Percentiles rank a stretch among this genome's conserved stretches.
Evolutionary conservation across 495 filamentous ascomycete species (phyloP).

Genomic region (Lasiosphaeris hirsuta): DNA sequence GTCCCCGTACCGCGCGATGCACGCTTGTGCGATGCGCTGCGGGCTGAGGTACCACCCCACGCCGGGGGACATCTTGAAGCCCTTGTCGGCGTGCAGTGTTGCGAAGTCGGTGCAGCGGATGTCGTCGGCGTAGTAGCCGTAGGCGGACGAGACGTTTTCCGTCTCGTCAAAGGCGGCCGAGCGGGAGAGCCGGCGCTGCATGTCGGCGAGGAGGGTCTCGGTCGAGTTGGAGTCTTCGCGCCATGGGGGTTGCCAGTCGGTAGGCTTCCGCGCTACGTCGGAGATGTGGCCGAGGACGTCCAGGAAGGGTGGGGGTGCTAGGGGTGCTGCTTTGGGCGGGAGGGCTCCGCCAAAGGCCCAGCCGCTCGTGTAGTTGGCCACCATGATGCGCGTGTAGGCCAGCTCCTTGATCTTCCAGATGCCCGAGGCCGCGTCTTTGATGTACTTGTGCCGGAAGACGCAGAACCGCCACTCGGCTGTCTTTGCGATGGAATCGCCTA

Average conservation of each 20-base stretch:
- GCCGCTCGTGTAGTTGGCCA: slow-evolving; percentile 17
- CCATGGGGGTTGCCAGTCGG: not conserved
- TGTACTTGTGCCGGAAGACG: slow-evolving; percentile 15
- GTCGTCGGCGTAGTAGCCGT: slow-evolving; percentile 22
- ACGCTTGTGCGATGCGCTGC: slow-evolving; percentile 4
- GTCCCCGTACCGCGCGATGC: slow-evolving; percentile 8
- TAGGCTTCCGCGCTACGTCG: too few relatives aligned
- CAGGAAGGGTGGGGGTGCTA: not conserved
- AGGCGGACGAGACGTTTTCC: slow-evolving; percentile 16
- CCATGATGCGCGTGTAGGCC: slow-evolving; percentile 5
- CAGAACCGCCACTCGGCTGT: slow-evolving; percentile 16
- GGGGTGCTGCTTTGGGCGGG: not conserved
- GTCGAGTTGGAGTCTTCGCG: not conserved
- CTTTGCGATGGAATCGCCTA: slow-evolving; percentile 9
- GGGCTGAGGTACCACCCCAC: slow-evolving; percentile 19
- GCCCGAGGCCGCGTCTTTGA: slow-evolving; percentile 9
- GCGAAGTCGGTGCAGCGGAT: slow-evolving; percentile 16
- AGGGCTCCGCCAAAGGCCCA: slow-evolving; percentile 16
- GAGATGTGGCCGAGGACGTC: not conserved
- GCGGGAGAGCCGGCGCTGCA: slow-evolving; percentile 10
- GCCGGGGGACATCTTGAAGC: slow-evolving; percentile 16
- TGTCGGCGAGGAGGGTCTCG: slow-evolving; percentile 5
- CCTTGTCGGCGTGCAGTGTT: slow-evolving; percentile 8
- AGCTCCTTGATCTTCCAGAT: slow-evolving; percentile 17
- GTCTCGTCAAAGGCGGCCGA: slow-evolving; percentile 19